These are phyloP conservation scores for Trichopus zeylanicus DNA, from an alignment of 116 monocot genomes.

Conservation along the genomic window DNA sequence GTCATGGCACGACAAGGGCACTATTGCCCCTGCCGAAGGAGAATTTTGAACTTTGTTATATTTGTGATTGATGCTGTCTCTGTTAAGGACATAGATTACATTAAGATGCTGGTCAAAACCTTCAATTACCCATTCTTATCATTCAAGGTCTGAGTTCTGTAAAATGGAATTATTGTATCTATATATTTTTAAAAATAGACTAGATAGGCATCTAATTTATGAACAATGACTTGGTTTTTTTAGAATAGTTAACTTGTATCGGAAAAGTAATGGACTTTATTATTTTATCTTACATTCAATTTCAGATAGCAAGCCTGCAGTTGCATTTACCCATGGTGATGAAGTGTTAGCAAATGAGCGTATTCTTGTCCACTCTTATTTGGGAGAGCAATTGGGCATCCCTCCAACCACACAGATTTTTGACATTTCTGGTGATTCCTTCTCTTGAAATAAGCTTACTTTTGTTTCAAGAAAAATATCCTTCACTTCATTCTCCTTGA, in stretches of 20 bases:
- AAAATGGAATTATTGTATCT: not conserved
- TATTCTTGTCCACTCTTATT: slow-evolving; percentile 20
- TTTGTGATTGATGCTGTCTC: slow-evolving; percentile 53
- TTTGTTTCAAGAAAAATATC: no score
- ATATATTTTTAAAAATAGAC: no score
- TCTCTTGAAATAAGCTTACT: not conserved
- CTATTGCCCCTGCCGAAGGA: slow-evolving; percentile 11
- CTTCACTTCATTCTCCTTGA: not conserved
- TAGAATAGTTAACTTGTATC: no score
- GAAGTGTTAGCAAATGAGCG: slow-evolving; percentile 32
- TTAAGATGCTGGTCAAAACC: slow-evolving; percentile 24
- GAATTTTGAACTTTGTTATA: slow-evolving; percentile 60
- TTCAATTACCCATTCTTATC: slow-evolving; percentile 59
- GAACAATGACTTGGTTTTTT: no score
- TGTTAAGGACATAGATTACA: slow-evolving; percentile 27
- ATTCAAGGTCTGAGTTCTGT: slow-evolving; percentile 37
- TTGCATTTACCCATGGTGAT: slow-evolving; percentile 69
- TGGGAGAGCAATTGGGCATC: slow-evolving; percentile 46
- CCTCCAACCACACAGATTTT: slow-evolving; percentile 49
- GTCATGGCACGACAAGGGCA: slow-evolving; percentile 11
- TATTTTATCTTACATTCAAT: not conserved
- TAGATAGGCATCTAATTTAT: no score
- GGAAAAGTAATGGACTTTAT: no score
- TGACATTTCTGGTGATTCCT: slow-evolving; percentile 49
- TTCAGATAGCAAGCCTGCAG: slow-evolving; percentile 50